Evolutionary conservation across 1,284 basidiomycete species (phyloP).

Genomic region (Austroboletus novae-zelandiae): DNA sequence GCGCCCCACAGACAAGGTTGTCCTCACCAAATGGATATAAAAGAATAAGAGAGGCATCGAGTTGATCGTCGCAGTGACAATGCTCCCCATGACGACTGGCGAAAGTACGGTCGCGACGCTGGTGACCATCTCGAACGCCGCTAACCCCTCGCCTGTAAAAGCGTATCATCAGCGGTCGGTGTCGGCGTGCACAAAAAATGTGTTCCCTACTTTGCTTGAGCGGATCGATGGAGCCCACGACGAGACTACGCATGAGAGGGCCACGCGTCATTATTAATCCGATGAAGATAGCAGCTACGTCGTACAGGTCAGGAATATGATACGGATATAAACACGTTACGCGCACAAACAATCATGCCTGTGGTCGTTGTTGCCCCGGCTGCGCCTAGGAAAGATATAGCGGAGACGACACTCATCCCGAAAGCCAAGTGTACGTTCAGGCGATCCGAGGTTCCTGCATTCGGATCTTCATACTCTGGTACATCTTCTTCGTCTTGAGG

Average conservation of each 20-base stretch:
- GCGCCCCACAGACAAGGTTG: neutral
- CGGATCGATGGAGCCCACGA: conserved; percentile 32
- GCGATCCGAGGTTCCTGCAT: conserved; percentile 23
- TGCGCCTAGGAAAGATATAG: conserved; percentile 16
- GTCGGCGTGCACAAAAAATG: neutral
- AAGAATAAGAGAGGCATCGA: conserved; percentile 19
- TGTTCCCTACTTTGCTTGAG: neutral
- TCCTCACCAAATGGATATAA: conserved; percentile 23
- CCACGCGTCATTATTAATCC: conserved; percentile 21
- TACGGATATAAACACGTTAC: neutral
- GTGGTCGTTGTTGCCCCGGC: conserved; percentile 10
- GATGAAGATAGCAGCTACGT: conserved; percentile 15
- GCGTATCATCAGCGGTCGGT: neutral
- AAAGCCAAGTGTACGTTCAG: conserved; percentile 33
- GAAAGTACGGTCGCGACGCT: neutral
- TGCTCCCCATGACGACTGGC: conserved; percentile 23
- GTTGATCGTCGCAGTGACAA: conserved; percentile 18
- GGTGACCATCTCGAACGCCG: neutral
- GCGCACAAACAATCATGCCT: conserved; percentile 17
- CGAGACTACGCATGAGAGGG: conserved; percentile 30
- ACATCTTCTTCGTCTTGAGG: neutral
- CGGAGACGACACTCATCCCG: conserved; percentile 19
- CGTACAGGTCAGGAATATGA: neutral
- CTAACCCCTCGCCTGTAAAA: neutral
- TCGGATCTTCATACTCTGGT: conserved; percentile 1